Evolutionary conservation across 1,284 basidiomycete genomes (phyloP), one percentile per base, ranked within the genome.

Genomic region (Boletus semigastroideus): DNA sequence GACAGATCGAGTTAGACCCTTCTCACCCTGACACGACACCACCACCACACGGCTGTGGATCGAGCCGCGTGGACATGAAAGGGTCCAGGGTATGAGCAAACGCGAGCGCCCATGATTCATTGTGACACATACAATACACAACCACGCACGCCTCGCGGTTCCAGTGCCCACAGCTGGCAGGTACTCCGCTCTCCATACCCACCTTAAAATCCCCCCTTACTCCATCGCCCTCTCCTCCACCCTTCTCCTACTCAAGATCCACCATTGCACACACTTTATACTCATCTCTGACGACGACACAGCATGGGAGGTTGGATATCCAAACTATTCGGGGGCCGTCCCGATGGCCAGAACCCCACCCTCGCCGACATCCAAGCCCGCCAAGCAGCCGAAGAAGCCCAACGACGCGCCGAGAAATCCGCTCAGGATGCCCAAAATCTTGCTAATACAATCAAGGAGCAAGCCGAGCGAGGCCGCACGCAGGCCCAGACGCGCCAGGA

Each of bases 261-360:
- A 5, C 25, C 13, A 27, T 9, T 11, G 6, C 30, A 30, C 27
- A 4, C 16, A 39, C 19, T 10, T 19, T 17, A 17, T 17, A 1
- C 36, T n/a, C 17, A 37, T 37, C 17, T 37, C 17, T 37, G 17
- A 8, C 19, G 1, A 39, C 40, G 20, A 33, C 13, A 1, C 37
- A 16, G 12, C 20, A 59, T 62, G 58, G 58, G 58, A 5, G 22
- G 22, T 0, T 19, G 30, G 5, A 3, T 62, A 13, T 57, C 60
- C 5, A 33, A 13, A 5, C n/a, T 41, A 27, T 48, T 57, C 16
- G 57, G 56, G 5, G 5, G 40, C 1, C 48, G 38, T 9, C 63
- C 62, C 11, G 14, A 46, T 8, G 16, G 2, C 0, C 31, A 25
- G 6, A 65, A 64, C n/a, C 65, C 66, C 2, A 57, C 55, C 13